Evolutionary conservation across 2,329 filamentous ascomycete species (phyloP), one percentile per base, ranked within the genome.

Genomic region (Domatiomyces catenatus): DNA sequence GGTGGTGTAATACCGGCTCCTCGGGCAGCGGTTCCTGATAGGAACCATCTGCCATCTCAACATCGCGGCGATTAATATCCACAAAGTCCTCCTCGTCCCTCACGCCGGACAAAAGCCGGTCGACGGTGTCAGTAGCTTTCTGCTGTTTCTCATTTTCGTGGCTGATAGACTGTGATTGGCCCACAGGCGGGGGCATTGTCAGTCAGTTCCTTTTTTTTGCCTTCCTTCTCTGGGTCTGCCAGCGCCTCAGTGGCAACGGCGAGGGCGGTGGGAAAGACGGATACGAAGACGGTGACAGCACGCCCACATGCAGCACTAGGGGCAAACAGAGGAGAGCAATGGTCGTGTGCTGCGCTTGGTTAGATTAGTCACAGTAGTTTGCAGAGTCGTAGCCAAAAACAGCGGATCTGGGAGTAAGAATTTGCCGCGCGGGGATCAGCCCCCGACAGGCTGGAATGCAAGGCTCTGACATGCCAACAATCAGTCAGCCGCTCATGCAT

Each of bases 61-160:
- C 50, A 48, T 58, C 59, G 47, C 52, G 56, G 54, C 56, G 53
- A 18, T 54, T 57, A 47, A 59, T 56, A 44, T 54, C 56, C 26
- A 57, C 52, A 36, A 59, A 59, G 44, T 57, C 59, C 44, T 58
- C 59, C 46, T 59, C 59, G 48, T 54, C 52, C 48, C 56, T 52
- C 32, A 26, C 56, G 56, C 52, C 54, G 2, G 19, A 32, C 28
- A 20, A 54, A 45, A 24, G 42, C 48, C 46, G n/a, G 47, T 12
- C 8, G 26, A 6, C 10, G 7, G 26, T 12, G 42, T 19, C 10
- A 26, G 10, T n/a, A 44, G 44, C 42, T 47, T 43, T 51, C 52
- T 52, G 54, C 55, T 47, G 52, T 39, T 49, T n/a, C 32, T 46
- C 10, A 18, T 49, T 49, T 46, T 43, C 48, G 22, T 51, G 19